These are phyloP conservation scores for Wallacemonas sp. DNA, from an alignment of 208 protist species.

Conservation along the genomic window DNA sequence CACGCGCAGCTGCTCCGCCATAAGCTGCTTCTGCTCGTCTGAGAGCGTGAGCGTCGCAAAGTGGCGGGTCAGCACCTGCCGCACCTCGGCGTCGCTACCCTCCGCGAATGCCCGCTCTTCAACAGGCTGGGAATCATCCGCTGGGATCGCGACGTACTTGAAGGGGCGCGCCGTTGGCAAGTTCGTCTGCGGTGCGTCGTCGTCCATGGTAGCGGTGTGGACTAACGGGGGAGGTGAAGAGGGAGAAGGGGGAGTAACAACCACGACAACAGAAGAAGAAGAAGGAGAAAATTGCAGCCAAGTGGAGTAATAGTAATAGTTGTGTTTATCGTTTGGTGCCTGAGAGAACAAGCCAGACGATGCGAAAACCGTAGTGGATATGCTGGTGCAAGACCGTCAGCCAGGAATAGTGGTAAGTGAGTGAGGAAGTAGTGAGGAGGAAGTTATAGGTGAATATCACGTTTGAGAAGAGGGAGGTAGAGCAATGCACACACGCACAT, in stretches of 20 bases:
- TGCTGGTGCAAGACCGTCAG: too few relatives aligned
- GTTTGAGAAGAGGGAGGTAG: too few relatives aligned
- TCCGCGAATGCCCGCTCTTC: constrained; percentile 51
- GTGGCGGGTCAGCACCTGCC: constrained; percentile 53
- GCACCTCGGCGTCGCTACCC: constrained; percentile 67
- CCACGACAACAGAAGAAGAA: neutral
- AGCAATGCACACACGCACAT: too few relatives aligned
- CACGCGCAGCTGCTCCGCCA: constrained; percentile 58
- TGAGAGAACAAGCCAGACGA: too few relatives aligned
- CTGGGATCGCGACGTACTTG: constrained; percentile 77
- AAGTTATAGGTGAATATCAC: too few relatives aligned
- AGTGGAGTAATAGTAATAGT: too few relatives aligned
- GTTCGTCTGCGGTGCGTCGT: constrained; percentile 17
- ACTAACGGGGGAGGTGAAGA: neutral
- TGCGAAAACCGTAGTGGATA: too few relatives aligned
- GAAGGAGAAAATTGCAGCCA: neutral
- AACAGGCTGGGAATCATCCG: constrained; percentile 40
- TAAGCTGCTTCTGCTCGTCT: constrained; percentile 62
- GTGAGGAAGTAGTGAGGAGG: too few relatives aligned
- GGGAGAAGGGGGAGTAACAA: neutral
- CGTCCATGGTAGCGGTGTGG: neutral
- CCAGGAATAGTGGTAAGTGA: too few relatives aligned
- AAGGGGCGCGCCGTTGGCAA: constrained; percentile 58
- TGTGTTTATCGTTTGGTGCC: too few relatives aligned
- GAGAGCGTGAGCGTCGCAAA: constrained; percentile 76